phyloP scores from a whole-genome alignment of 2,329 filamentous ascomycete genomes.

The Cladophialophora carrionii region DNA sequence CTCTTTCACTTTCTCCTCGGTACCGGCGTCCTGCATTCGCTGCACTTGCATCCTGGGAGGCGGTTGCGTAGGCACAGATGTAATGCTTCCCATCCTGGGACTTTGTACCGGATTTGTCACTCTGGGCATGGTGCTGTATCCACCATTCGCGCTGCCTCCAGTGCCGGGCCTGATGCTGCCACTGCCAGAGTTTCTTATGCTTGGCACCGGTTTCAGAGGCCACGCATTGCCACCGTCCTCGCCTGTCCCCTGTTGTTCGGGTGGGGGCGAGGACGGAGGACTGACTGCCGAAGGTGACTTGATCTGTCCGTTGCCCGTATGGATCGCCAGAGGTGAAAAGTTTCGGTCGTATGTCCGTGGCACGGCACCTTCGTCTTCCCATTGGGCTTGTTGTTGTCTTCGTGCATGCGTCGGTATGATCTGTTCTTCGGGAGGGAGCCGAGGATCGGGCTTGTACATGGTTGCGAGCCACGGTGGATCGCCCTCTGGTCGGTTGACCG shows the following conservation, averaged over 20 bases:
- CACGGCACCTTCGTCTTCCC: slow-evolving; percentile 88
- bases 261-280: slow-evolving; percentile 26
- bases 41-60: slow-evolving; percentile 40
- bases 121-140: slow-evolving; percentile 56
- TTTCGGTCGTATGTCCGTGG: slow-evolving; percentile 84
- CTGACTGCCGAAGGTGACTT: slow-evolving; percentile 25
- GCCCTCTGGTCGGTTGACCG: slow-evolving; percentile 77
- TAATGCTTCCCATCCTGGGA: slow-evolving; percentile 31
- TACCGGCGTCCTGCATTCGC: slow-evolving; percentile 58
- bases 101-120: slow-evolving; percentile 44
- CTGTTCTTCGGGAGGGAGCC: slow-evolving; percentile 91
- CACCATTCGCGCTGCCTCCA: slow-evolving; percentile 48
- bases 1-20: slow-evolving; percentile 60
- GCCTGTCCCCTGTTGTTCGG: slow-evolving; percentile 15
- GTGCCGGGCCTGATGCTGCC: slow-evolving; percentile 44
- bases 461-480: slow-evolving; percentile 94
- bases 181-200: slow-evolving; percentile 39
- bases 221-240: slow-evolving; percentile 36
- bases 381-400: slow-evolving; percentile 88
- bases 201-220: slow-evolving; percentile 40
- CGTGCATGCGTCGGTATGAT: slow-evolving; percentile 92
- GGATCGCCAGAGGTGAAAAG: slow-evolving; percentile 73
- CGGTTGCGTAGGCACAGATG: slow-evolving; percentile 42
- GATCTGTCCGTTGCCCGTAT: slow-evolving; percentile 42
- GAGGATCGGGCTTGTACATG: slow-evolving; percentile 93